Conservation (phyloP, 306 rosid species). For the Vigna nakashimae region DNA sequence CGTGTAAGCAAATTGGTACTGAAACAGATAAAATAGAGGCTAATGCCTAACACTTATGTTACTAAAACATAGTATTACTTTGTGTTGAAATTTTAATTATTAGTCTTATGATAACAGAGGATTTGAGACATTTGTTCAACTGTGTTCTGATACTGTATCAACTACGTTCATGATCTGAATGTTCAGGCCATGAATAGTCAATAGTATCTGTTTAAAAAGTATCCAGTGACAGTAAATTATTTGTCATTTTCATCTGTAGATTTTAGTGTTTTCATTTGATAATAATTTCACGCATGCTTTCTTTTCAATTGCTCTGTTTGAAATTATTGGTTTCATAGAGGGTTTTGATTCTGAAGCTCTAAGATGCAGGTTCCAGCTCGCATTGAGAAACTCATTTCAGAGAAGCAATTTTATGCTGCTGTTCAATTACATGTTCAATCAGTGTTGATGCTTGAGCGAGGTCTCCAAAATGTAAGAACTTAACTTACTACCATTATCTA, state of each 20-base stretch:
- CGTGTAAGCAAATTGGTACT: slow-evolving; percentile 33
- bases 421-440: slow-evolving; percentile 95
- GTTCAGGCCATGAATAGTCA: slow-evolving; percentile 21
- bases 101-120: slow-evolving; percentile 9
- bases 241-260: slow-evolving; percentile 26
- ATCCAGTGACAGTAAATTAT: slow-evolving; percentile 11
- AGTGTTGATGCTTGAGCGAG: slow-evolving; percentile 89
- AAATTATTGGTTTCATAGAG: slow-evolving; percentile 17
- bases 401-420: slow-evolving; percentile 96
- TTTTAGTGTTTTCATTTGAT: slow-evolving; percentile 21
- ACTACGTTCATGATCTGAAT: slow-evolving; percentile 33
- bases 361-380: slow-evolving; percentile 88
- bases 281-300: slow-evolving; percentile 19
- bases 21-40: slow-evolving; percentile 29
- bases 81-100: slow-evolving; percentile 22
- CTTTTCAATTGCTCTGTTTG: slow-evolving; percentile 30
- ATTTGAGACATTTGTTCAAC: slow-evolving; percentile 13
- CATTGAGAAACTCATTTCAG: slow-evolving; percentile 87
- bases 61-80: slow-evolving; percentile 10
- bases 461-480: slow-evolving; percentile 87
- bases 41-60: slow-evolving; percentile 11
- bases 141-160: slow-evolving; percentile 18
- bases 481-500: slow-evolving; percentile 40
- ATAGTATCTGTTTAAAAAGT: slow-evolving; percentile 26
- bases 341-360: slow-evolving; percentile 45